Base-by-base conservation (phyloP, 805 yeast genomes). In the Lachancea mirantina region DNA sequence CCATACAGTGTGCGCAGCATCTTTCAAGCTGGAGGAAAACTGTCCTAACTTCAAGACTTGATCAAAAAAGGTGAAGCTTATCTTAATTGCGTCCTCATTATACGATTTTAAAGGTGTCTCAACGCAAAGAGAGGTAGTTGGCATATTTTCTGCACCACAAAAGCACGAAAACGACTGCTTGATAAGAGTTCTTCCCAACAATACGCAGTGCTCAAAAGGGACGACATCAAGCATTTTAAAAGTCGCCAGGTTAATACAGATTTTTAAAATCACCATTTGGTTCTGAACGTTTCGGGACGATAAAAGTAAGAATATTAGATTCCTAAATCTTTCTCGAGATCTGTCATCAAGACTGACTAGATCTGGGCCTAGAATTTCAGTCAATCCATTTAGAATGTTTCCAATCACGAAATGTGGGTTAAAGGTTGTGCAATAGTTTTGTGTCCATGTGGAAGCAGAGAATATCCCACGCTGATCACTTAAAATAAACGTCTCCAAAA, bases 341-440 rank as follows among this genome's bases (percentile, higher is more conserved):
- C 38, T 34, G 2, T 37, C 21, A 3, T 53, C 50, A 40, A 73
- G 46, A 4, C 56, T 56, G 4, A 44, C 41, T 8, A 72, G 47
- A 36, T 65, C 68, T 2, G 89, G 89, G 1, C 89, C 88, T 14
- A 73, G 45, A 24, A 66, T 64, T 38, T 68, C 68, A 14, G 76
- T 57, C 4, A 78, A 36, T 4, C 65, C 52, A 36, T 68, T 61
- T 7, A 72, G 37, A 6, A 73, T 59, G 28, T 67, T 63, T 0
- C 67, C 62, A 6, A 76, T 46, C 0, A 66, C 57, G 1, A 62
- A 49, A 14, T 62, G 52, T 0, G 82, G 70, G 23, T 75, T 64
- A 19, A 55, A 57, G 14, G 66, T 66, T 20, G 57, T 55, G 39
- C 70, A 72, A 41, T 75, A 57, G 37, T 76, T 74, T 14, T 72